Evolutionary conservation across 1,284 basidiomycete species (phyloP).

Genomic region (Inonotus obliquus): DNA sequence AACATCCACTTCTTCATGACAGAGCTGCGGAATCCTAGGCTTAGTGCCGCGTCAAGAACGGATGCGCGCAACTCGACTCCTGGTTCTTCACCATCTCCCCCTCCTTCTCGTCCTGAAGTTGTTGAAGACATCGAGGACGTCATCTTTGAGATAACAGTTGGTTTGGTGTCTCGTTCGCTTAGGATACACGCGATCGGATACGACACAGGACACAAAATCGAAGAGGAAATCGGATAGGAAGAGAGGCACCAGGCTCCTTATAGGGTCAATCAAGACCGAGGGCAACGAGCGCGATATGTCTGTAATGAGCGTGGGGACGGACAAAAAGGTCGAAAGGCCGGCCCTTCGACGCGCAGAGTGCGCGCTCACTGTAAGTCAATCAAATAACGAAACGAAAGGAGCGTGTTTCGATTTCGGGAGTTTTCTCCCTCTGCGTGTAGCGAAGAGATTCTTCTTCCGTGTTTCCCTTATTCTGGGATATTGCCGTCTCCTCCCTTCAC

Average conservation of each 20-base stretch:
- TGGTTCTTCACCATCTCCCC: not conserved
- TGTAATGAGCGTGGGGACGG: not conserved
- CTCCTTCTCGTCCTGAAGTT: not conserved
- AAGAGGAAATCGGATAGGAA: not conserved
- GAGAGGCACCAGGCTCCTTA: not conserved
- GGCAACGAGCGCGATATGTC: not conserved
- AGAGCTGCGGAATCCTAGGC: conserved; percentile 18
- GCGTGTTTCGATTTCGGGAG: too few species aligned
- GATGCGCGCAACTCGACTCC: conserved; percentile 16
- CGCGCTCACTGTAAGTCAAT: not conserved
- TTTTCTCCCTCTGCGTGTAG: too few species aligned
- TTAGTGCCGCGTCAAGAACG: conserved; percentile 18
- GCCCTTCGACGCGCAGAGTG: not conserved
- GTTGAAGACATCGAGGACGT: not conserved
- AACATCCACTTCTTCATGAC: conserved; percentile 18
- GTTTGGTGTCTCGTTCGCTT: not conserved
- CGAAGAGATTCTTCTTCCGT: too few species aligned
- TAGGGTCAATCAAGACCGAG: not conserved
- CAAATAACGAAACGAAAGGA: too few species aligned
- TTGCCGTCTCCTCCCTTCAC: too few species aligned
- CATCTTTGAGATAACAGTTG: not conserved
- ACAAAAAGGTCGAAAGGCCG: not conserved
- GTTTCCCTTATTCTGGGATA: too few species aligned
- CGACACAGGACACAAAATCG: not conserved
- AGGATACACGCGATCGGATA: not conserved